Evolutionary conservation across 2,329 filamentous ascomycete species (phyloP), one percentile per base, ranked within the genome.

Genomic region (Keithomyces neogunnii): DNA sequence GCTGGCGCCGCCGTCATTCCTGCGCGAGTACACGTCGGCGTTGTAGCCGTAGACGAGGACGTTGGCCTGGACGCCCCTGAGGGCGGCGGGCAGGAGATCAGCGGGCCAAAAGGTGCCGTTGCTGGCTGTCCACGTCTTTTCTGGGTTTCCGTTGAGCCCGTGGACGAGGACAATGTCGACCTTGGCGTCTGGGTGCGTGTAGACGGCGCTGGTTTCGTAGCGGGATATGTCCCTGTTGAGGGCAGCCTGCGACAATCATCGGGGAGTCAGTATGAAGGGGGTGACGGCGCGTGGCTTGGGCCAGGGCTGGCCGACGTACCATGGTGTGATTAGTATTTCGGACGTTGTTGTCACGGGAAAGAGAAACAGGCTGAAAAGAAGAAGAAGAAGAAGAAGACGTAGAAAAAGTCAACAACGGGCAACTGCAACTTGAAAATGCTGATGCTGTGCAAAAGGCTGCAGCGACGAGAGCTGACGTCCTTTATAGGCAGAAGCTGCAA

Each of bases 11-110:
- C 77, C 75, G 57, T 72, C 67, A 54, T 73, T 70, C 47, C 66
- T 67, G 45, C 69, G 70, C 3, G 73, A 73, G 58, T 75, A 77
- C 29, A 81, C 75, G 52, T 87, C 83, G 29, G 85, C 84, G 63
- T 89, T 87, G 63, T 89, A 89, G 29, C 86, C 86, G 61, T 88
- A 89, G 1, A 85, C 83, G 50, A 89, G 67, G 26, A 89, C 71
- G 48, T 87, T 81, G 49, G 82, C 83, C 29, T 76, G 76, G 9
- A 73, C 72, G 8, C 73, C 69, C 49, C 73, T 75, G 13, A 89
- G 69, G 2, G 83, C 75, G 1, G 68, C 63, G 0, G 86, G 85
- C 1, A 89, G 73, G 11, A 89, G 73, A 55, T 88, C 81, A 10
- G 73, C 68, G 0, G 86, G 86, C 86, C 86, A 89, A 66, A 85